Evolutionary conservation across 1,284 basidiomycete genomes (phyloP), one percentile per base, ranked within the genome.

Genomic region (Marasmius tenuissimus): DNA sequence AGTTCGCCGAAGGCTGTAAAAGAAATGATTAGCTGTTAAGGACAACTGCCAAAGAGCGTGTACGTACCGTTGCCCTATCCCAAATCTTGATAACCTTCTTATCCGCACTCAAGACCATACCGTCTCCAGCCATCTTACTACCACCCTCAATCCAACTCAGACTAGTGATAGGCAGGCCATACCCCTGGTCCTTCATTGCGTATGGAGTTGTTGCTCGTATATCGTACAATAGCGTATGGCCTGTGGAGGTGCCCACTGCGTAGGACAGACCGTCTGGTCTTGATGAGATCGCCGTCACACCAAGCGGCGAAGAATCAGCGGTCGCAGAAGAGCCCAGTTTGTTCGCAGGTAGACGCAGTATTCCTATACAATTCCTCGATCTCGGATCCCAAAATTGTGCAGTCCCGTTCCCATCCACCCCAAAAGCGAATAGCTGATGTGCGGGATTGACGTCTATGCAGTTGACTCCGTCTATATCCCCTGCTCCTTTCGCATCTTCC

Each of bases 311-410:
- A 63, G 68, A 75, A 37, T 73, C 77, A 45, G 80, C 83, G 4
- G 78, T 74, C 33, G 77, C 72, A 0, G 85, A 81, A 14, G 86
- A 73, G 38, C 92, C 76, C 9, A 87, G 78, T 14, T 84, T 78
- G 20, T 80, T 78, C 52, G 68, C 70, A 0, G 96, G 95, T 18
- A 98, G 74, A n/a, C 82, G 77, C n/a, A 99, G 78, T 2, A 85
- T 76, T 0, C 93, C 94, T 0, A 94, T 92, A 47, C 87, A 77
- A 0, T 85, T 78, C n/a, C 96, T 81, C 48, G 93, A 93, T 49
- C 97, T 84, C 0, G 91, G 93, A 76, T 99, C 97, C 95, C 96
- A 99, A 71, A 99, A 94, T 73, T 98, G 95, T 49, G 96, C 92
- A 0, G 91, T 88, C 9, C 94, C 93, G 62, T 85, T 85, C 4